phyloP scores from a whole-genome alignment of 768 basidiomycete genomes.

The Tephrocybe sp. region DNA sequence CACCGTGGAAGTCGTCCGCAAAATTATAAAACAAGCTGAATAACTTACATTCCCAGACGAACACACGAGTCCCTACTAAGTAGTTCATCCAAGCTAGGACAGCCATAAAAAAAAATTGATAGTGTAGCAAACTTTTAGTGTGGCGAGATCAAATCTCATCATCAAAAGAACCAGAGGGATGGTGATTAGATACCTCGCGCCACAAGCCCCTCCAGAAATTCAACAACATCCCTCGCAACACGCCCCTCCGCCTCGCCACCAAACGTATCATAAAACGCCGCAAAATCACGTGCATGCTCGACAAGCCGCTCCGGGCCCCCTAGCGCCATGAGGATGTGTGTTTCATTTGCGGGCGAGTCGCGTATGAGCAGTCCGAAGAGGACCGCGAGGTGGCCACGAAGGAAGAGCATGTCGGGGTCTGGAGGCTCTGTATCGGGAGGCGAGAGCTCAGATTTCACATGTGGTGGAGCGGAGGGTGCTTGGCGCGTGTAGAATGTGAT shows the following conservation, averaged over 20 bases:
- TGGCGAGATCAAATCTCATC: no score
- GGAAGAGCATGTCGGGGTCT: constrained; percentile 43
- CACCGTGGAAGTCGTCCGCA: no score
- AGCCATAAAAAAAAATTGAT: no score
- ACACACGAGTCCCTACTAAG: no score
- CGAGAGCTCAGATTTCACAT: constrained; percentile 25
- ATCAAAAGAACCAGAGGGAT: no score
- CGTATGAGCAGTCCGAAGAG: constrained; percentile 63
- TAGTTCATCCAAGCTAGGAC: no score
- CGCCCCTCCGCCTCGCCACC: constrained; percentile 36
- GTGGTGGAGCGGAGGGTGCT: constrained; percentile 7
- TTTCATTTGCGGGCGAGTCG: constrained; percentile 34
- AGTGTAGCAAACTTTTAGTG: no score
- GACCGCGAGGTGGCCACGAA: constrained; percentile 75
- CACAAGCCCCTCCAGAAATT: constrained; percentile 50
- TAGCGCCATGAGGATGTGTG: constrained; percentile 31
- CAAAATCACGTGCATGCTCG: constrained; percentile 47
- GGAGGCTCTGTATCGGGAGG: constrained; percentile 19
- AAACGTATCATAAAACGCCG: constrained; percentile 40
- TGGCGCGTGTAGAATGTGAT: constrained; percentile 47
- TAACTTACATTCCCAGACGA: no score
- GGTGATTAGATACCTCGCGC: no score
- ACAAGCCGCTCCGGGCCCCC: constrained; percentile 30
- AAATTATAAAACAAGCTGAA: no score
- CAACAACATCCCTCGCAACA: constrained; percentile 49